Evolutionary conservation across 73 alveolate genomes (phyloP), one percentile per base, ranked within the genome.

Genomic region (Durusdinium trenchii): DNA sequence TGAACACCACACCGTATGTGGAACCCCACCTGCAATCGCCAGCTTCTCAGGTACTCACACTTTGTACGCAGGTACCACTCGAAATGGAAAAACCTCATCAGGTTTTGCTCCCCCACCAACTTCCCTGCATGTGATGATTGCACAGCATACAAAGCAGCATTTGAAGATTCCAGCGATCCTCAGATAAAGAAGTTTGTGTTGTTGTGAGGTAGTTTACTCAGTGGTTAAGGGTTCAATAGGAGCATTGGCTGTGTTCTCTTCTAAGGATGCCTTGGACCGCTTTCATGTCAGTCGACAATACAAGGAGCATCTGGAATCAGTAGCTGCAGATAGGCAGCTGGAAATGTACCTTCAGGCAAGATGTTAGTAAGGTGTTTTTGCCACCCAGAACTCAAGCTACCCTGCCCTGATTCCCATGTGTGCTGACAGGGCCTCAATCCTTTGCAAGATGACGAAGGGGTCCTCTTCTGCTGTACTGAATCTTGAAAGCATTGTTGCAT

Each of bases 101-200:
- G 62, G 6, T 78, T 78, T 78, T 1, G 62, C 0, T 9, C 42
- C 42, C 87, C 87, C 10, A 78, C 87, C 40, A 45, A 45, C 1
- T 78, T 78, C 16, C 87, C 87, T 18, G 87, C 62, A 3, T 78
- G 87, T n/a, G 87, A 78, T n/a, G 87, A 78, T 28, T 78, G 87
- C 43, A 42, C 60, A 42, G n/a, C 45, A 2, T 78, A 45, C 62
- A 43, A 78, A 28, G 87, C 42, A 18, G 87, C 62, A 1, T 78
- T 78, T 42, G 87, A 78, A 45, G 87, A 45, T 45, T 38, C 87
- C 7, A 4, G 20, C 36, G 87, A 78, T 45, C 46, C 87, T 78
- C 46, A 16, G 87, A 46, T n/a, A n/a, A n/a, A n/a, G n/a, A n/a
- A n/a, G n/a, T n/a, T n/a, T n/a, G n/a, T n/a, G n/a, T n/a, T n/a